Base-by-base conservation (phyloP, 768 basidiomycete genomes). In the Tylopilus sp. region DNA sequence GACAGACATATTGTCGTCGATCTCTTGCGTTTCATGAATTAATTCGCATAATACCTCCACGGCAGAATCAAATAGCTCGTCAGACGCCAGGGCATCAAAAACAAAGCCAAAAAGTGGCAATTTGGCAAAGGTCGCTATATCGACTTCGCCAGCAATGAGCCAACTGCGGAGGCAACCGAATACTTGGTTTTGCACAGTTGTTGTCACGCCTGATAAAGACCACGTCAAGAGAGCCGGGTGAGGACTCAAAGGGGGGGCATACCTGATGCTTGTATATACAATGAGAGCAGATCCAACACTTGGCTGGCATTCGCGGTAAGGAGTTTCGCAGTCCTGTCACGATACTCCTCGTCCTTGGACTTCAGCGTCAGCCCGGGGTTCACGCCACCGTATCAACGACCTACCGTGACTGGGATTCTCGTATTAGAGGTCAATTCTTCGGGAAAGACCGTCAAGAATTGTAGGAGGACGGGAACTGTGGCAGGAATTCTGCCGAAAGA, bases 21-120 rank as follows among this genome's bases (percentile, higher is more conserved):
- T 79, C 69, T 99, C 97, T 70, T 98, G 95, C 0, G 97, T 98
- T 69, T 99, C 97, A 69, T 98, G 97, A 48, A 98, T 92, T 60
- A 98, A 73, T 66, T 97, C 93, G 68, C 91, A 95, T 52, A 98
- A 78, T 31, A 91, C 86, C 53, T 97, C 89, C 35, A 95, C 91
- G 2, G 93, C 95, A 7, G 86, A 69, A 60, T 99, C 97, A 65
- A 98, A 98, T n/a, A 98, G 78, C 40, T 83, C 80, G 17, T 95
- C 90, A 3, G 85, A 86, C 4, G 76, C 76, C 26, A 98, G 78
- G 4, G 95, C 91, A 46, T 88, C 83, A 64, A 98, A 98, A 21
- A 86, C 77, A 65, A 81, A 88, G 18, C 77, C 71, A 64, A 98
- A 89, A 25, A 98, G 75, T 2, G 93, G 88, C 0, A 87, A 87